A percentile compares a stretch with the other conserved stretches of the same genome.
phyloP scores from a whole-genome alignment of 2,329 filamentous ascomycete species.

The Aureobasidium sp. region DNA sequence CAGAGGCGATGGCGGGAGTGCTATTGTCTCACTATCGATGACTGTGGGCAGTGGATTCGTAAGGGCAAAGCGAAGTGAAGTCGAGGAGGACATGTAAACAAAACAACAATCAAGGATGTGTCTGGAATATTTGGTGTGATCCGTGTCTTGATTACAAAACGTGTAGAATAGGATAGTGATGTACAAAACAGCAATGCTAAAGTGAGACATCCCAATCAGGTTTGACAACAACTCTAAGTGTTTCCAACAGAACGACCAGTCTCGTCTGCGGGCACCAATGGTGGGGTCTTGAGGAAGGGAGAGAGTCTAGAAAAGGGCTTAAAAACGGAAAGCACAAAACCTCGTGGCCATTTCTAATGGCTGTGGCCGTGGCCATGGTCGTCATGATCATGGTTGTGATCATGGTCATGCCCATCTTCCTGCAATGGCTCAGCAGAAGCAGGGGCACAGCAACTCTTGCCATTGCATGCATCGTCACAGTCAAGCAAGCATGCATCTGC shows the following conservation, averaged over 20 bases:
- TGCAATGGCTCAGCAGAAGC: constrained; percentile 13
- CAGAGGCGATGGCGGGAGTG: neutral
- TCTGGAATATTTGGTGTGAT: neutral
- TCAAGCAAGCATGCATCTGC: constrained; percentile 36
- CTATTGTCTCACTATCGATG: neutral
- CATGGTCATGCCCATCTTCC: constrained; percentile 31
- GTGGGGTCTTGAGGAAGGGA: neutral
- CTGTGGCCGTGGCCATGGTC: constrained; percentile 18
- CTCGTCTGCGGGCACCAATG: neutral
- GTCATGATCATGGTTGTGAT: constrained; percentile 19
- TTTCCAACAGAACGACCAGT: neutral
- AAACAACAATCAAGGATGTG: neutral
- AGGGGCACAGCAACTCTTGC: constrained; percentile 34
- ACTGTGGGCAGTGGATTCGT: neutral
- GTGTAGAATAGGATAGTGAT: neutral
- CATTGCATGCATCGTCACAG: constrained; percentile 38
- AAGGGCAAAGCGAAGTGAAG: neutral
- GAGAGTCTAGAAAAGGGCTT: neutral
- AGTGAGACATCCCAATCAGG: neutral
- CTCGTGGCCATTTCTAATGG: constrained; percentile 1
- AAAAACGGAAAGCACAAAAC: neutral
- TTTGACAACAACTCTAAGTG: neutral
- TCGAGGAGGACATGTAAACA: neutral
- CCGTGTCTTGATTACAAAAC: neutral
- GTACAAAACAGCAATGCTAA: constrained; percentile 2